phyloP scores from a whole-genome alignment of 2,329 filamentous ascomycete genomes.

The Rhynchosporium secalis region DNA sequence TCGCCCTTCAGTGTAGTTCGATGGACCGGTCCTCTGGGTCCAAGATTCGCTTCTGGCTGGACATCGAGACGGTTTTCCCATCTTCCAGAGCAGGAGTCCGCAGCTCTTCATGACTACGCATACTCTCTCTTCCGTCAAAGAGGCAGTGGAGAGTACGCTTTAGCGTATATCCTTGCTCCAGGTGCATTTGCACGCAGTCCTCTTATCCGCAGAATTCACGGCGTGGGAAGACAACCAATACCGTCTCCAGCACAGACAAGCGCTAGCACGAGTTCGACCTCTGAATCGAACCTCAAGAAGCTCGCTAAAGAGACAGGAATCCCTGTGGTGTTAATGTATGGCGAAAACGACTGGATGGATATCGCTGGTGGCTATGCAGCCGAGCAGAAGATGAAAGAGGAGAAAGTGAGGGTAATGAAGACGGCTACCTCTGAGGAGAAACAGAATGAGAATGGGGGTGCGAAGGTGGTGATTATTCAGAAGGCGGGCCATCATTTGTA shows the following conservation, averaged over 20 bases:
- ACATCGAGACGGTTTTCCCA: conserved; percentile 90
- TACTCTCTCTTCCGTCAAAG: conserved; percentile 92
- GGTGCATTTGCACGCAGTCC: conserved; percentile 89
- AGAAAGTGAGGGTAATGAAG: conserved; percentile 59
- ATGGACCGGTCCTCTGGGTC: conserved; percentile 84
- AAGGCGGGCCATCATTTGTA: conserved; percentile 73
- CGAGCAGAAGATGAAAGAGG: conserved; percentile 73
- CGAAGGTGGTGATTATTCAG: conserved; percentile 77
- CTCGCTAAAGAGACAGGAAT: conserved; percentile 57
- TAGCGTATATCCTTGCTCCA: conserved; percentile 89
- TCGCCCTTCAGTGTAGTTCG: conserved; percentile 92
- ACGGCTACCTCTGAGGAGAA: conserved; percentile 67
- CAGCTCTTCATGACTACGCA: conserved; percentile 87
- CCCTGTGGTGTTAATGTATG: conserved; percentile 92
- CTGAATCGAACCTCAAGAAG: background rate
- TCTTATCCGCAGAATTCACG: conserved; percentile 81
- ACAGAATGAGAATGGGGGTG: conserved; percentile 71
- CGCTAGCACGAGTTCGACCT: background rate
- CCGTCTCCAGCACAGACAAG: background rate
- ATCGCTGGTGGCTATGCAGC: conserved; percentile 80
- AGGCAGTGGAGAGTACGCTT: conserved; percentile 89
- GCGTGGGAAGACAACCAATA: conserved; percentile 73
- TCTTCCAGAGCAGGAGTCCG: conserved; percentile 74
- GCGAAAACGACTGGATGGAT: conserved; percentile 99
- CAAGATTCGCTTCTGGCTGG: conserved; percentile 92